Percentiles rank a stretch among this genome's conserved stretches.
These are phyloP conservation scores for Phytomonas sp. DNA, from an alignment of 208 protist species.

Conservation along the genomic window DNA sequence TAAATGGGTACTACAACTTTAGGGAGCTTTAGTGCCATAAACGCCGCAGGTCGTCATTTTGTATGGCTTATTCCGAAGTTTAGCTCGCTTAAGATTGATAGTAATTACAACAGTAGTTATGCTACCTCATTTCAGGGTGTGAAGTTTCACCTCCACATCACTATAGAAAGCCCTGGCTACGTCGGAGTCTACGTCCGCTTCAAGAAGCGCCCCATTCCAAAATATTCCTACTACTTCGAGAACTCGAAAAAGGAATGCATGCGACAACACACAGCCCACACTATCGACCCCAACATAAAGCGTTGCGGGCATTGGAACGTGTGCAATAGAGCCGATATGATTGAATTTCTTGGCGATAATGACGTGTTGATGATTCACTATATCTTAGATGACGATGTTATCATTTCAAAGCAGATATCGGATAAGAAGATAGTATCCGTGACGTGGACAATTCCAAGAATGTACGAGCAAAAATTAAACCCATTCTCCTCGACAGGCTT, in stretches of 20 bases:
- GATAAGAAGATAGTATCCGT: slow-evolving; percentile 29
- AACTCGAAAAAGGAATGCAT: slow-evolving; percentile 52
- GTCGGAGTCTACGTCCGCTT: slow-evolving; percentile 84
- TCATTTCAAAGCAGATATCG: slow-evolving; percentile 23
- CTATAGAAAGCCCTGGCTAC: slow-evolving; percentile 32
- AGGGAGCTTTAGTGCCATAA: slow-evolving; percentile 45
- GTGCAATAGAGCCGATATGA: slow-evolving; percentile 43
- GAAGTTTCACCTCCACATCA: slow-evolving; percentile 87
- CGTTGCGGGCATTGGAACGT: slow-evolving; percentile 87
- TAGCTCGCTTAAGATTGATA: slow-evolving; percentile 18
- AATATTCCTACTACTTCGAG: slow-evolving; percentile 85
- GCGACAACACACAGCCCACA: slow-evolving; percentile 87
- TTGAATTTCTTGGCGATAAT: slow-evolving; percentile 35
- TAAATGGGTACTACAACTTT: slow-evolving; percentile 6
- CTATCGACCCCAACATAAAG: slow-evolving; percentile 60
- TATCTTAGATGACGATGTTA: slow-evolving; percentile 67
- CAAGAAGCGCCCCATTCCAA: slow-evolving; percentile 77
- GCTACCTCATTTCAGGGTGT: slow-evolving; percentile 43
- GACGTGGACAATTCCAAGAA: slow-evolving; percentile 56
- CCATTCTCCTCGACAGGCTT: slow-evolving; percentile 69
- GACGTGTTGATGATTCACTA: slow-evolving; percentile 54
- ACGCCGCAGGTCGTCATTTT: slow-evolving; percentile 41
- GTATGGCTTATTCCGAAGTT: slow-evolving; percentile 69
- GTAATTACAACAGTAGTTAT: slow-evolving; percentile 65
- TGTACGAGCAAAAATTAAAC: slow-evolving; percentile 53